Percentiles rank a stretch among this genome's conserved stretches.
Conservation (phyloP, 306 rosid species). For the Vigna nakashimae region DNA sequence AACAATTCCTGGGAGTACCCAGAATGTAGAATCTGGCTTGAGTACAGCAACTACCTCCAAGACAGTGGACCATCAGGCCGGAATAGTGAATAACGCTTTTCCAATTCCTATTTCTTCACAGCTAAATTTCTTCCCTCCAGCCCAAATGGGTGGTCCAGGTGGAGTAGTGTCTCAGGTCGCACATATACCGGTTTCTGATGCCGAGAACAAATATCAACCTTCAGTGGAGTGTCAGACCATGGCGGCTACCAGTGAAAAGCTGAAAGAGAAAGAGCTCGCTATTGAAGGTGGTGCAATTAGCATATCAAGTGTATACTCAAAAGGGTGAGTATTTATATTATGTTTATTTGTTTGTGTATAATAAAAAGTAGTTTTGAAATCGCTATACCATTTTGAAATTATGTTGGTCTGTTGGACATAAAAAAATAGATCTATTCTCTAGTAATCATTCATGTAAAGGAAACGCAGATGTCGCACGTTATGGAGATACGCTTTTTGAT, state of each 20-base stretch:
- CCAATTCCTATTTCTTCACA: constrained; percentile 63
- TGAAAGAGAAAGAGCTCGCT: constrained; percentile 77
- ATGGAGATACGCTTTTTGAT: constrained; percentile 1
- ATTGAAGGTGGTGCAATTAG: constrained; percentile 89
- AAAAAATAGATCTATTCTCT: constrained; percentile 13
- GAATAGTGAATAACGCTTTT: constrained; percentile 58
- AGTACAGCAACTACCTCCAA: constrained; percentile 65
- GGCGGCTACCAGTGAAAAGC: constrained; percentile 63
- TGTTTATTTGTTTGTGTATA: not conserved
- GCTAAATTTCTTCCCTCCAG: constrained; percentile 63
- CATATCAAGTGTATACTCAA: constrained; percentile 90
- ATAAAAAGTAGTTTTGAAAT: not conserved
- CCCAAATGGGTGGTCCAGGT: constrained; percentile 49
- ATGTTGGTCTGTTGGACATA: constrained; percentile 1
- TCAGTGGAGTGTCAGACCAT: constrained; percentile 55
- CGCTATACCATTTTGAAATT: not conserved
- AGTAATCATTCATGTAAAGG: constrained; percentile 13
- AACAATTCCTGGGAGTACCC: constrained; percentile 57
- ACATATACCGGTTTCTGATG: constrained; percentile 61
- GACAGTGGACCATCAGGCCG: constrained; percentile 61
- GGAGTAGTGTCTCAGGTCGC: constrained; percentile 59
- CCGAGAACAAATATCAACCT: constrained; percentile 59
- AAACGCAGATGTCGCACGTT: constrained; percentile 17
- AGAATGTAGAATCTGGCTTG: constrained; percentile 65
- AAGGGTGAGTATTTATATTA: constrained; percentile 70